Percentiles rank a stretch among this genome's conserved stretches.
phyloP scores from a whole-genome alignment of 108 stramenopile species.

The Skeletonema grethae region DNA sequence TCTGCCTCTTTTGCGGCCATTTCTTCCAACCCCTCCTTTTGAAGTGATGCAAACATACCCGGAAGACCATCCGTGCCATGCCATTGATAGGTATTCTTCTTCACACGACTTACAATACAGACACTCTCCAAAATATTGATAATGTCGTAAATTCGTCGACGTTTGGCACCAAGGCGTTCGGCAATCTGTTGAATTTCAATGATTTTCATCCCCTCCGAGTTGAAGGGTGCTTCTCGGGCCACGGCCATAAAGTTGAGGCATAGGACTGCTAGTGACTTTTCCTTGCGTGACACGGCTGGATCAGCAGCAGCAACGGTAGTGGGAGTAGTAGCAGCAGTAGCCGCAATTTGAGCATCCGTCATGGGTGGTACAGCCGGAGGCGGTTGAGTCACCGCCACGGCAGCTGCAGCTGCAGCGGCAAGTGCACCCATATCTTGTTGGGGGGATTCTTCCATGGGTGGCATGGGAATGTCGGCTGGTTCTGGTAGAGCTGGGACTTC shows the following conservation, averaged over 20 bases:
- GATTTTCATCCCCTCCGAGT: background rate
- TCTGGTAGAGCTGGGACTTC: slow-evolving; percentile 3
- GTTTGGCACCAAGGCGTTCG: background rate
- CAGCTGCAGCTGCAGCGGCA: background rate
- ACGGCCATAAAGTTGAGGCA: slow-evolving; percentile 57
- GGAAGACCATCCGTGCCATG: background rate
- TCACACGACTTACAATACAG: background rate
- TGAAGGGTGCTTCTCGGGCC: background rate
- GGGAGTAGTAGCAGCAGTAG: background rate
- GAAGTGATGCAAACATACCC: background rate
- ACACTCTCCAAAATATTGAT: slow-evolving; percentile 9
- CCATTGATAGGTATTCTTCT: slow-evolving; percentile 10
- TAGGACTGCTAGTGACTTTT: slow-evolving; percentile 65
- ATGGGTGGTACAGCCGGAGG: background rate
- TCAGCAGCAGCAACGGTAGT: background rate
- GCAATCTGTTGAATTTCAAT: slow-evolving; percentile 5
- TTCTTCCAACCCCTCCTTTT: slow-evolving; percentile 2
- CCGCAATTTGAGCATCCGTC: background rate
- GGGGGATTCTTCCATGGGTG: background rate
- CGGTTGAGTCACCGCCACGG: background rate
- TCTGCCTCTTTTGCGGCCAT: slow-evolving; percentile 5
- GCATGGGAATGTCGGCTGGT: background rate
- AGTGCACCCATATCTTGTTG: slow-evolving; percentile 1
- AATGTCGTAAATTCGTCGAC: slow-evolving; percentile 12
- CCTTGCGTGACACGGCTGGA: slow-evolving; percentile 37